A percentile compares a stretch with the other conserved stretches of the same genome.
Conservation (phyloP, 305 asterid genomes). For the Lippia alba region DNA sequence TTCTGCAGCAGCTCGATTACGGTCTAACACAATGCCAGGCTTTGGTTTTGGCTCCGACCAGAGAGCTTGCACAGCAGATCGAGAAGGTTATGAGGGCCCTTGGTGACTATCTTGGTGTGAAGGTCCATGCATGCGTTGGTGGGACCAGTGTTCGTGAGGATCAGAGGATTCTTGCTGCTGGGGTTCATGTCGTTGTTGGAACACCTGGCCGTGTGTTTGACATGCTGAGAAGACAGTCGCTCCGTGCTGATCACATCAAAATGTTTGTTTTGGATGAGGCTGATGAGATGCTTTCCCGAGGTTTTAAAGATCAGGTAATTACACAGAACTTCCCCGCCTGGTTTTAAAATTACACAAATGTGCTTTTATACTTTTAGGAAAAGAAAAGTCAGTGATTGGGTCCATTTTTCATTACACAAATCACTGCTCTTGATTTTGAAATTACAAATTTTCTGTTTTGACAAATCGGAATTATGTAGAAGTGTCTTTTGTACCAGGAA, state of each 20-base stretch:
- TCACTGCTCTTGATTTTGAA: no score
- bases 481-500: no score
- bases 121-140: slow-evolving; percentile 81
- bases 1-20: slow-evolving; percentile 74
- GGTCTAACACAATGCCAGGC: slow-evolving; percentile 71
- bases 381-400: no score
- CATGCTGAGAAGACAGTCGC: slow-evolving; percentile 69
- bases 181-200: slow-evolving; percentile 82
- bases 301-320: slow-evolving; percentile 76
- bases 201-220: slow-evolving; percentile 84
- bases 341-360: no score
- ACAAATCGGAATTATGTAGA: no score
- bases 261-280: slow-evolving; percentile 85
- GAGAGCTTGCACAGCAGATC: slow-evolving; percentile 73
- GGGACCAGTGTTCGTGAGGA: slow-evolving; percentile 87
- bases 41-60: slow-evolving; percentile 74
- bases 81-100: slow-evolving; percentile 83
- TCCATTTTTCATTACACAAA: no score
- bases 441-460: no score
- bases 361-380: no score
- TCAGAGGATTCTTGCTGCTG: slow-evolving; percentile 68
- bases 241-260: slow-evolving; percentile 61
- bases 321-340: no score
- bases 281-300: slow-evolving; percentile 80
- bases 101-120: slow-evolving; percentile 78